These are phyloP conservation scores for Pyrenochaeta sp. DNA, from an alignment of 2,329 filamentous ascomycete genomes.

Conservation along the genomic window DNA sequence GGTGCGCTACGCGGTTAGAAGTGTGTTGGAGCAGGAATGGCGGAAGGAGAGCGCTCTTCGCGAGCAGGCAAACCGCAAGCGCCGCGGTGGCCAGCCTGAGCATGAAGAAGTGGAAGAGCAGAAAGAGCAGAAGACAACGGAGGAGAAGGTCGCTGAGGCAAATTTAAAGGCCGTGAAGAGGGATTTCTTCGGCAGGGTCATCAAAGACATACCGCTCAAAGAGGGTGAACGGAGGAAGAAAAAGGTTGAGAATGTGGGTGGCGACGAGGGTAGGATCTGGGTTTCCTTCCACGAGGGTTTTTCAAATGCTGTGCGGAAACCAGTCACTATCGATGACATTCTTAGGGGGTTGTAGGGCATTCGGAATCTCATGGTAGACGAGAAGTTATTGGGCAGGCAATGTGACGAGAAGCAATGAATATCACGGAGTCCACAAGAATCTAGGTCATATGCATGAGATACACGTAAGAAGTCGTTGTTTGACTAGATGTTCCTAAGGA, in stretches of 20 bases:
- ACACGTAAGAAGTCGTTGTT: too few species aligned
- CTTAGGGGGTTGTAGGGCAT: constrained; percentile 66
- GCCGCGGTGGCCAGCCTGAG: constrained; percentile 51
- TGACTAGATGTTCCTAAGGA: too few species aligned
- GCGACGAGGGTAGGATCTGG: constrained; percentile 74
- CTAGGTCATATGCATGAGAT: too few species aligned
- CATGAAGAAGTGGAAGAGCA: constrained; percentile 21
- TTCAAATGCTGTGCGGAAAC: constrained; percentile 91
- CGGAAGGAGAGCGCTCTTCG: constrained; percentile 74
- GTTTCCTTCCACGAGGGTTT: constrained; percentile 89
- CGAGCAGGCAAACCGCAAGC: constrained; percentile 71
- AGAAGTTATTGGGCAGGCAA: too few species aligned
- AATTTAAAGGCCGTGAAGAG: constrained; percentile 64
- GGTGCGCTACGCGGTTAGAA: constrained; percentile 89
- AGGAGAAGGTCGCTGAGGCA: constrained; percentile 31
- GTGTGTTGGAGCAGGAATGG: constrained; percentile 92
- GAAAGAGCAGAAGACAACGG: constrained; percentile 26
- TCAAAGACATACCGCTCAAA: constrained; percentile 58
- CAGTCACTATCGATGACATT: constrained; percentile 81
- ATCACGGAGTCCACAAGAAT: too few species aligned
- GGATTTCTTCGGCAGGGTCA: constrained; percentile 85
- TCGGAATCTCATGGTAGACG: neutral
- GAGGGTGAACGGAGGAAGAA: constrained; percentile 55
- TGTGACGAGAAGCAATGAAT: too few species aligned
- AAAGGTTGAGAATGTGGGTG: constrained; percentile 41